Conservation (phyloP, 768 basidiomycete species). For the Boletus rubroflammeus region DNA sequence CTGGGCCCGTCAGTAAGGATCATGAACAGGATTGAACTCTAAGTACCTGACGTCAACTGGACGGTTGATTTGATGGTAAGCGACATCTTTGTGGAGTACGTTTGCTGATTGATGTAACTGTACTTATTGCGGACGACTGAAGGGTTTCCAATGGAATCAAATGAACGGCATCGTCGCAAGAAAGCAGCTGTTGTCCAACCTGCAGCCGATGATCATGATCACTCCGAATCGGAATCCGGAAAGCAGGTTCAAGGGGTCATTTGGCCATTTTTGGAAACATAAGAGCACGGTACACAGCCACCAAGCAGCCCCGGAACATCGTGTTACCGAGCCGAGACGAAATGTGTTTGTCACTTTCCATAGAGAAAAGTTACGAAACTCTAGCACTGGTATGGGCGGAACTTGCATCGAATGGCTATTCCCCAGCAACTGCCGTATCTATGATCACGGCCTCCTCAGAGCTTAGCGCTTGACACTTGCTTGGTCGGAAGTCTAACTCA, state of each 20-base stretch:
- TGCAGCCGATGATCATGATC: neutral
- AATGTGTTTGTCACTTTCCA: neutral
- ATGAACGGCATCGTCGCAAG: conserved; percentile 8
- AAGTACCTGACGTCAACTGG: conserved; percentile 36
- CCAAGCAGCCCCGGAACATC: neutral
- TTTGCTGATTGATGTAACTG: conserved; percentile 15
- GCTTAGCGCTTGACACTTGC: neutral
- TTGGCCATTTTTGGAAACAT: neutral
- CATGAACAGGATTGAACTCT: conserved; percentile 4
- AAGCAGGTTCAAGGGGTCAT: neutral
- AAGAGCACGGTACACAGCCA: neutral
- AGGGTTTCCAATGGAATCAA: neutral
- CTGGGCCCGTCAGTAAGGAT: conserved; percentile 1
- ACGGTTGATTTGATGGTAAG: conserved; percentile 32
- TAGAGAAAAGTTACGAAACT: conserved; percentile 10
- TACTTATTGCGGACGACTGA: neutral
- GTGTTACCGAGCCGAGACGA: neutral
- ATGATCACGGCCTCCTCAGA: neutral
- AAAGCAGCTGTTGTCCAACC: neutral
- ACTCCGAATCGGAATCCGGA: conserved; percentile 7
- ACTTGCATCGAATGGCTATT: conserved; percentile 12
- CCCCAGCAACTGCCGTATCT: neutral
- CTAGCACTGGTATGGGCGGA: conserved; percentile 5
- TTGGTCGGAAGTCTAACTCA: conserved; percentile 5
- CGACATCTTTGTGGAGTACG: conserved; percentile 14